Evolutionary conservation across 306 rosid genomes (phyloP).

Genomic region (Cajanus cajan): DNA sequence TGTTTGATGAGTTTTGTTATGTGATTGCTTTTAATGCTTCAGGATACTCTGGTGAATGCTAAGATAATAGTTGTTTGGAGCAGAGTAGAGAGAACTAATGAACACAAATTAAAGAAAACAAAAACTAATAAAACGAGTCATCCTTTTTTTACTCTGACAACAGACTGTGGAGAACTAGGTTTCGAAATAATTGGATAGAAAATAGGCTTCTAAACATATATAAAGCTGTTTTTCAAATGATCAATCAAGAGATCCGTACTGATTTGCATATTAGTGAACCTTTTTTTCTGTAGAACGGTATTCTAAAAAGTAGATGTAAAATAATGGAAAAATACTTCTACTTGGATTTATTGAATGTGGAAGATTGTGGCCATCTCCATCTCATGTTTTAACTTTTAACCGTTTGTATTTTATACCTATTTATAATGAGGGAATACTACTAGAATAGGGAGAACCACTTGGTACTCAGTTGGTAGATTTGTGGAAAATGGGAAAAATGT

Average conservation of each 20-base stretch:
- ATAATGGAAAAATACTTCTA: conserved; percentile 5
- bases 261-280: conserved; percentile 9
- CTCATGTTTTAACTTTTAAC: not conserved
- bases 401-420: not conserved
- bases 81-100: not conserved
- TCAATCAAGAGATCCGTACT: not conserved
- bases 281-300: not conserved
- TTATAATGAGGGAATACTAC: not conserved
- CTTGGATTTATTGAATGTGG: not conserved
- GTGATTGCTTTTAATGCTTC: not conserved
- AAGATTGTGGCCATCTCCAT: conserved; percentile 7
- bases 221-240: not conserved
- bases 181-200: not conserved
- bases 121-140: not conserved
- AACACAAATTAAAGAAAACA: not conserved
- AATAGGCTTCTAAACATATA: not conserved
- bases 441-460: not conserved
- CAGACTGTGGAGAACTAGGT: not conserved
- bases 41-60: not conserved
- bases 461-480: not conserved
- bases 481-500: not conserved
- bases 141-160: not conserved
- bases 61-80: not conserved
- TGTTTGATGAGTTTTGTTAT: not conserved
- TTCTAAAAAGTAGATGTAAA: not conserved